A percentile compares a stretch with the other conserved stretches of the same genome.
Evolutionary conservation across 257 asterid genomes (phyloP).

Genomic region (Salvia rosmarinus): DNA sequence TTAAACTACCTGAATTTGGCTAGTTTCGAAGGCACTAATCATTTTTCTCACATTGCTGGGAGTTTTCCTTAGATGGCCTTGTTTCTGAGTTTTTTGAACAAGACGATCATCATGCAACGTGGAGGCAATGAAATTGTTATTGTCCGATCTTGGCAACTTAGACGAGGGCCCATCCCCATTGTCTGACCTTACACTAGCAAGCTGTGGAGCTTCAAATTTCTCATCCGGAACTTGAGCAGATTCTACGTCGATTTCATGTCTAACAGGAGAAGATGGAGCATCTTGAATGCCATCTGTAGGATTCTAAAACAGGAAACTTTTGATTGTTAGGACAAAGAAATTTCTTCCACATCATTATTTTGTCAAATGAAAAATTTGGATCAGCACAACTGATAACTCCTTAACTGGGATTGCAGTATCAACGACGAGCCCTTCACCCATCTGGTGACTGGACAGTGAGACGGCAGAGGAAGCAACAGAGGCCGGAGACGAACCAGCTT

Average conservation of each 20-base stretch:
- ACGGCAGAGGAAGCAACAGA: conserved; percentile 38
- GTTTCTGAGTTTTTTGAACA: conserved; percentile 35
- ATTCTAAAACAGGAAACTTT: conserved; percentile 65
- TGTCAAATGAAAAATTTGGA: conserved; percentile 30
- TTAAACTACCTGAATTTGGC: conserved; percentile 62
- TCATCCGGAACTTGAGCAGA: conserved; percentile 17
- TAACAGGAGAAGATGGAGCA: conserved; percentile 47
- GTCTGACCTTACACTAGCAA: conserved; percentile 29
- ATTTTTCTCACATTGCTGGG: conserved; percentile 76
- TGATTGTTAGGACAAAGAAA: conserved; percentile 48
- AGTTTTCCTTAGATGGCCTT: conserved; percentile 41
- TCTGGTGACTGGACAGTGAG: conserved; percentile 32
- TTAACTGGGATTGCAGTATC: conserved; percentile 56
- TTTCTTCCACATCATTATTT: not conserved
- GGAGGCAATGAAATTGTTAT: conserved; percentile 29
- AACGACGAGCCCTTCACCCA: conserved; percentile 2
- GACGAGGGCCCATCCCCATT: conserved; percentile 38
- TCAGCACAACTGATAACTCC: conserved; percentile 50
- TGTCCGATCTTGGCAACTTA: conserved; percentile 32
- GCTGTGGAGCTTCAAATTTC: conserved; percentile 31
- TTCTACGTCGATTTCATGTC: conserved; percentile 32
- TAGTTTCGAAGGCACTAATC: conserved; percentile 76
- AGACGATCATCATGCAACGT: conserved; percentile 37
- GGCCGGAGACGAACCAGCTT: conserved; percentile 43
- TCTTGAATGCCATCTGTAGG: conserved; percentile 54